Percentiles rank a stretch among this genome's conserved stretches.
Evolutionary conservation across 2,329 filamentous ascomycete species (phyloP).

Genomic region (Elsinoe batatas): DNA sequence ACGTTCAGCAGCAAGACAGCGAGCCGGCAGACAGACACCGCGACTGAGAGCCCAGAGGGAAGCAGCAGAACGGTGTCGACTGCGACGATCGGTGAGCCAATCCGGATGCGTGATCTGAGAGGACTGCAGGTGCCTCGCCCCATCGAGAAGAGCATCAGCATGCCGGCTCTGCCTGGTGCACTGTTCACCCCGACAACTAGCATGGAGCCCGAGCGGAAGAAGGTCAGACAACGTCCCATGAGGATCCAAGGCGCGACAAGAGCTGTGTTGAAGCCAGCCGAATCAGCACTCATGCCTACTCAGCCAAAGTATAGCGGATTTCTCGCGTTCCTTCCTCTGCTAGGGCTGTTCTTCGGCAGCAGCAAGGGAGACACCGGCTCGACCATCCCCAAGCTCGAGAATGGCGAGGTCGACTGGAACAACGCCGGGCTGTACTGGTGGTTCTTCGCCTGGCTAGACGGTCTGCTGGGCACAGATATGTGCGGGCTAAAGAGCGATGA

Average conservation of each 20-base stretch:
- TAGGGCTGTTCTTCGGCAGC: conserved; percentile 26
- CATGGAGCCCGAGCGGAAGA: conserved; percentile 11
- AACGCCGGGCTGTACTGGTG: conserved; percentile 52
- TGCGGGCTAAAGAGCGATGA: conserved; percentile 49
- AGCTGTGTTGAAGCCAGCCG: conserved; percentile 33
- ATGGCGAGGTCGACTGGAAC: conserved; percentile 69
- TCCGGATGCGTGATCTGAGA: conserved; percentile 8
- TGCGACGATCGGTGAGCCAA: conserved; percentile 28
- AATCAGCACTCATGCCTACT: conserved; percentile 40
- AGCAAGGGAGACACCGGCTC: conserved; percentile 53
- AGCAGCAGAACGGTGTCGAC: conserved; percentile 31
- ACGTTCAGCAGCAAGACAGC: conserved; percentile 26
- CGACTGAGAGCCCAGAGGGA: conserved; percentile 22
- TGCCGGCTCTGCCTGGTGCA: conserved; percentile 5
- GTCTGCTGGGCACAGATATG: conserved; percentile 48
- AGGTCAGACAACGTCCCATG: conserved; percentile 17
- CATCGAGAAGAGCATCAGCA: conserved; percentile 6
- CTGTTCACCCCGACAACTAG: conserved; percentile 4
- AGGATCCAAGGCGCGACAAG: conserved; percentile 31
- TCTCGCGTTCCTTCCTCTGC: conserved; percentile 15
- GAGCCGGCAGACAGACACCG: conserved; percentile 9
- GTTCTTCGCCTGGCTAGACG: conserved; percentile 49
- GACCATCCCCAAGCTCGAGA: conserved; percentile 61
- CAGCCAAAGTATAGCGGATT: conserved; percentile 27
- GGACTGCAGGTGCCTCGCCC: background rate